Base-by-base conservation (phyloP, 352 stramenopile genomes). In the Stephanocyclus meneghinianus region DNA sequence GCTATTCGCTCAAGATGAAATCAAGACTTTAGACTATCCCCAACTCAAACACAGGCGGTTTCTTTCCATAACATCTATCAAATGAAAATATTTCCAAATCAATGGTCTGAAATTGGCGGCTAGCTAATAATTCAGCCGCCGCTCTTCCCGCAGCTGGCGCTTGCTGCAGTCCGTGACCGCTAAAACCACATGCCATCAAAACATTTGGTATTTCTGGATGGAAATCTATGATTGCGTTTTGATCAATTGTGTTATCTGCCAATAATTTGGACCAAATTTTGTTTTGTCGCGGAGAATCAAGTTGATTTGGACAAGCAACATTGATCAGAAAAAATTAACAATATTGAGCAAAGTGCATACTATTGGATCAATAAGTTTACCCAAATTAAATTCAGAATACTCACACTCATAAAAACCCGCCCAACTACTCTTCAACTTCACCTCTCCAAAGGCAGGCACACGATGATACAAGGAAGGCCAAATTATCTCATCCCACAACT, bases 171-270 rank as follows among this genome's bases (percentile, higher is more conserved):
- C 88, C 88, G 77, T 93, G 88, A 30, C 88, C 88, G 26, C 71
- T 86, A 71, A 92, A 92, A 61, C 86, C 83, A 78, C 85, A 87
- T 2, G 83, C 57, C 71, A 89, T 71, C 0, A 93, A 26, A 4
- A 93, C 40, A 75, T 91, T 91, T 0, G 42, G 64, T 29, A 86
- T 68, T 73, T 91, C 79, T 1, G 88, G 88, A 72, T 93, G 86
- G 64, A 87, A 91, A 30, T 85, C 88, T 59, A 93, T 87, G 15
- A 93, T 90, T 29, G 32, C 79, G 78, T 93, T 93, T 68, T 93
- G 88, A 78, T 91, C 88, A 1, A 91, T 32, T 21, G 78, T 88
- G 56, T 90, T 91, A 63, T 89, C 72, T 80, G 35, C 42, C 3
- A 78, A 50, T n/a, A 13, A 26, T 30, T 47, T 51, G 4, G 8